Evolutionary conservation across 2,329 filamentous ascomycete genomes (phyloP).

Genomic region (Ambrosiella beaveri): DNA sequence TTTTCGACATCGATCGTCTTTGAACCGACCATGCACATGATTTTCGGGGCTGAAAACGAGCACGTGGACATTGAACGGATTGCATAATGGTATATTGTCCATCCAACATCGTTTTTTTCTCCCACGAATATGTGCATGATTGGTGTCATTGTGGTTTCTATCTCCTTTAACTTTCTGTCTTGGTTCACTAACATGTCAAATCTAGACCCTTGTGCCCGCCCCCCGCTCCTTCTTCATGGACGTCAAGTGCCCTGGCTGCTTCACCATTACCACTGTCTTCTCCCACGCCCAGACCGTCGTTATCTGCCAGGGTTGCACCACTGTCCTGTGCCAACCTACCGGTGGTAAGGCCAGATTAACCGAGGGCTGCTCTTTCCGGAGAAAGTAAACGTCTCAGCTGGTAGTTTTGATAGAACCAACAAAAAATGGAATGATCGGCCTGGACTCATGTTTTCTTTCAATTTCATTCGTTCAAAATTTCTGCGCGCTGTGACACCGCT

Average conservation of each 20-base stretch:
- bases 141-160: neutral
- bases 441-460: constrained; percentile 13
- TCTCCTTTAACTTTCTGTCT: neutral
- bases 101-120: constrained; percentile 8
- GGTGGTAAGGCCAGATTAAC: constrained; percentile 98
- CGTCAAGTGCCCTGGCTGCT: constrained; percentile 99
- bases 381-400: constrained; percentile 60
- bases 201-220: constrained; percentile 75
- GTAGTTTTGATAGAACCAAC: constrained; percentile 18
- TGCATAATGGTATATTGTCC: neutral
- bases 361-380: constrained; percentile 99
- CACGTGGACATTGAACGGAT: neutral
- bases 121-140: constrained; percentile 11
- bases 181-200: neutral
- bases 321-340: constrained; percentile 97
- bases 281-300: constrained; percentile 99
- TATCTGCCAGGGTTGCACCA: constrained; percentile 99
- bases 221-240: constrained; percentile 99
- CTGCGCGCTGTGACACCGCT: neutral
- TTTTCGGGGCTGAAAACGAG: neutral
- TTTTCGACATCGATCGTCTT: neutral
- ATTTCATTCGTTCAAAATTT: neutral
- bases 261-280: constrained; percentile 99
- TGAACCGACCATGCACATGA: neutral
- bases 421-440: constrained; percentile 14